A percentile compares a stretch with the other conserved stretches of the same genome.
These are phyloP conservation scores for Escovopsis sp. DNA, from an alignment of 2,329 filamentous ascomycete genomes.

Conservation along the genomic window DNA sequence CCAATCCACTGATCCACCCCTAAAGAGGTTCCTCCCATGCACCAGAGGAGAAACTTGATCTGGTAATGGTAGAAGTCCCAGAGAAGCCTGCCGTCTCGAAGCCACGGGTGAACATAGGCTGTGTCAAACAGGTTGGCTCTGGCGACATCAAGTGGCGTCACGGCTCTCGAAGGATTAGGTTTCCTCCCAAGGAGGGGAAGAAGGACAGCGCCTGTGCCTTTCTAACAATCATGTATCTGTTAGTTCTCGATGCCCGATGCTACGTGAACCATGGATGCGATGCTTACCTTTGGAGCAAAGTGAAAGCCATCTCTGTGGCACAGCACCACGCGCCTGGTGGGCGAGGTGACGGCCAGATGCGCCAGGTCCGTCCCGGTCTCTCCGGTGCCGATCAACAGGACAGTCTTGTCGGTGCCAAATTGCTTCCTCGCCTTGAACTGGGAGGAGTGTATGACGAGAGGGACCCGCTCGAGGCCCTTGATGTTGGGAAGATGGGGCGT, in stretches of 20 bases:
- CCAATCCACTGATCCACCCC: constrained; percentile 30
- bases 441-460: constrained; percentile 27
- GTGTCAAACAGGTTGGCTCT: constrained; percentile 31
- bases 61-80: constrained; percentile 29
- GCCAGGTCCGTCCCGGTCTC: constrained; percentile 30
- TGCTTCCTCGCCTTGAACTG: constrained; percentile 24
- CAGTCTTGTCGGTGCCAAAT: constrained; percentile 23
- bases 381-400: constrained; percentile 27
- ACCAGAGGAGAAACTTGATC: constrained; percentile 19
- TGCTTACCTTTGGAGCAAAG: constrained; percentile 22
- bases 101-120: constrained; percentile 26
- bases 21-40: constrained; percentile 20
- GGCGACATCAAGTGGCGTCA: constrained; percentile 27
- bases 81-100: constrained; percentile 22
- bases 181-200: constrained; percentile 8
- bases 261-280: not conserved
- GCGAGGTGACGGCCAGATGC: constrained; percentile 26
- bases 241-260: not conserved
- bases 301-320: constrained; percentile 29
- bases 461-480: constrained; percentile 20
- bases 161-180: constrained; percentile 10
- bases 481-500: constrained; percentile 23
- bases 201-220: constrained; percentile 8
- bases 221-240: constrained; percentile 1
- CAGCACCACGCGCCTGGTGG: constrained; percentile 23